Base-by-base conservation (phyloP, 2,329 filamentous ascomycete species). In the Xylariaceae sp. region DNA sequence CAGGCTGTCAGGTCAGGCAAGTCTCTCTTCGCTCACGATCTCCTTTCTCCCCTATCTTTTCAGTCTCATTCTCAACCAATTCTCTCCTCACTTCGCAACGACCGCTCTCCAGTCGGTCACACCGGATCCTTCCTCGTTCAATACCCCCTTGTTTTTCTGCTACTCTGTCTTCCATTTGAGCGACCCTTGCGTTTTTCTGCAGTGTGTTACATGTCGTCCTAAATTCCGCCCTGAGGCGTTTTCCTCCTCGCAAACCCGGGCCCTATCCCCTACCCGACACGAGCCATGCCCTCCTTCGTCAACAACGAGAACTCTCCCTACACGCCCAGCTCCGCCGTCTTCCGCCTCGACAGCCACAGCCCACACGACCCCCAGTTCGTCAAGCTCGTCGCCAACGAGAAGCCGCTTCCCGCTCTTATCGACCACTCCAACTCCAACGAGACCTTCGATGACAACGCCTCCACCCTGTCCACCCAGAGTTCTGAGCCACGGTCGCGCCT, bases 201-300 rank as follows among this genome's bases (percentile, higher is more conserved):
- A 27, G 22, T 27, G 4, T 27, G 22, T 27, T 27, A 27, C 22
- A 27, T 27, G 22, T 27, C 22, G 22, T 27, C 22, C 22, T 27
- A 27, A 27, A 27, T 27, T 27, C 33, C 33, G 12, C 33, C 12
- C 33, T 15, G 33, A 36, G 33, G 33, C 33, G 12, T 36, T 36
- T 36, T 36, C 33, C 12, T 35, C 32, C 39, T 42, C n/a, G 39
- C 11, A 47, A 47, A 11, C 42, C 30, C 32, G 19, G 36, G 31
- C 12, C 32, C 43, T 27, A 47, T 30, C 33, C 15, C 39, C 22
- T 41, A 15, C 39, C 38, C 18, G 31, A 32, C 41, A 40, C 45
- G 41, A 45, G 22, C 41, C n/a, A 81, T 81, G 77, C 77, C 77
- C 70, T 78, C 76, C 57, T 80, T 78, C 65, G 63, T 79, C 57